Evolutionary conservation across 2,329 filamentous ascomycete genomes (phyloP).

Genomic region (Colletotrichum phormii): DNA sequence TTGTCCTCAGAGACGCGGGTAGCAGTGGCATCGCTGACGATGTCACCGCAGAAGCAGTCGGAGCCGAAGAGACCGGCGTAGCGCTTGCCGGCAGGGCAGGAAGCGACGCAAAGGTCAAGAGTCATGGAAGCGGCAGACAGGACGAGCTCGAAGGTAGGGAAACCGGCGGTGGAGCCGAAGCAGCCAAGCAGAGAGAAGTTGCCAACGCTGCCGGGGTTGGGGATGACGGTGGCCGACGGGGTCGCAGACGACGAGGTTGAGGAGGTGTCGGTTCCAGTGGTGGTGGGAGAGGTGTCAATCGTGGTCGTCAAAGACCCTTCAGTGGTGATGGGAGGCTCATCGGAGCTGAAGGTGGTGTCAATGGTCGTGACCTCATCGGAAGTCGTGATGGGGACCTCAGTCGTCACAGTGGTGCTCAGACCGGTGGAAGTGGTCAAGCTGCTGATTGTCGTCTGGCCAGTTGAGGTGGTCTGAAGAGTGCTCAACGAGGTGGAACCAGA

Average conservation of each 20-base stretch:
- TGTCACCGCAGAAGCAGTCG: conserved; percentile 42
- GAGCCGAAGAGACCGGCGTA: conserved; percentile 23
- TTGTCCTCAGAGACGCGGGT: conserved; percentile 16
- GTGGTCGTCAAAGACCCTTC: neutral
- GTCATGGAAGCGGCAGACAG: conserved; percentile 37
- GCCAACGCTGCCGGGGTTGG: conserved; percentile 31
- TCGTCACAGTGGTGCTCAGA: neutral
- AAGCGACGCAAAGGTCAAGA: conserved; percentile 41
- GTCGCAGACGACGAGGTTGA: neutral
- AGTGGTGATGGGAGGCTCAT: neutral
- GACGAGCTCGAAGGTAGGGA: conserved; percentile 41
- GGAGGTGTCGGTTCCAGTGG: neutral
- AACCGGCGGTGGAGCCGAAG: conserved; percentile 41
- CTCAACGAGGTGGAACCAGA: neutral
- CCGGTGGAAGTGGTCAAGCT: neutral
- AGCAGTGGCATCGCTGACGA: conserved; percentile 30
- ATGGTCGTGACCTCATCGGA: neutral
- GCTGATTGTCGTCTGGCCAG: neutral
- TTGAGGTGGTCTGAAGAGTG: neutral
- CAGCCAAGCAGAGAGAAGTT: conserved; percentile 45
- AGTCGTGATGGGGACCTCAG: neutral
- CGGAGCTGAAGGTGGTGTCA: neutral
- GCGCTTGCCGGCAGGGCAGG: conserved; percentile 38
- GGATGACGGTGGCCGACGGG: neutral
- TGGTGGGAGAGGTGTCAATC: neutral